These are phyloP conservation scores for Salmacisia buchloeana DNA, from an alignment of 1,284 basidiomycete genomes.

Conservation along the genomic window DNA sequence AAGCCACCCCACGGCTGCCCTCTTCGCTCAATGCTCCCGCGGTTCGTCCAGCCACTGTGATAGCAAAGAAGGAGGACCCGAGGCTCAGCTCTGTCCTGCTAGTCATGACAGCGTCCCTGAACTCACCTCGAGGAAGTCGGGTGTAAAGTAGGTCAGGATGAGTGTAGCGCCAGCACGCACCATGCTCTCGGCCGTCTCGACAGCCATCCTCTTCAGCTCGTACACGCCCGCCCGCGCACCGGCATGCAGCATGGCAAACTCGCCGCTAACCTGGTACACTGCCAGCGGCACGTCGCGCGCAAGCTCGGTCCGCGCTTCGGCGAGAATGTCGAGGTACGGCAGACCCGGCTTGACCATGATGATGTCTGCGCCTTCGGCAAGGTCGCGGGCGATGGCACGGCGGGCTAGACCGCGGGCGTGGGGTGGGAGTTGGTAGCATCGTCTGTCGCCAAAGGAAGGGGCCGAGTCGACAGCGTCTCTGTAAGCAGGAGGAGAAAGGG, in stretches of 20 bases:
- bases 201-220: conserved; percentile 83
- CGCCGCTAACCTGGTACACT: conserved; percentile 71
- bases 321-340: conserved; percentile 92
- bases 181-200: conserved; percentile 84
- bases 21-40: neutral
- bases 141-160: conserved; percentile 90
- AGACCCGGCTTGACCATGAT: conserved; percentile 98
- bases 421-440: conserved; percentile 95
- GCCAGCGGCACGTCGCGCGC: conserved; percentile 83
- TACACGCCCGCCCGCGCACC: conserved; percentile 90
- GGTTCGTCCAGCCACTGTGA: neutral
- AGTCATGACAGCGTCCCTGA: neutral
- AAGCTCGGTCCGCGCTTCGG: conserved; percentile 70
- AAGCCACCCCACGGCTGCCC: no score
- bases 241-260: conserved; percentile 93
- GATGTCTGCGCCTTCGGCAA: conserved; percentile 90
- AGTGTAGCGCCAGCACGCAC: conserved; percentile 84
- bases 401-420: conserved; percentile 81
- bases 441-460: conserved; percentile 86
- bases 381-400: conserved; percentile 84
- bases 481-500: conserved; percentile 9
- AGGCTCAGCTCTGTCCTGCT: no score
- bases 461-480: conserved; percentile 94
- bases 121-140: conserved; percentile 62
- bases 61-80: no score